phyloP scores from a whole-genome alignment of 306 rosid genomes.

The Crotalaria pallida region DNA sequence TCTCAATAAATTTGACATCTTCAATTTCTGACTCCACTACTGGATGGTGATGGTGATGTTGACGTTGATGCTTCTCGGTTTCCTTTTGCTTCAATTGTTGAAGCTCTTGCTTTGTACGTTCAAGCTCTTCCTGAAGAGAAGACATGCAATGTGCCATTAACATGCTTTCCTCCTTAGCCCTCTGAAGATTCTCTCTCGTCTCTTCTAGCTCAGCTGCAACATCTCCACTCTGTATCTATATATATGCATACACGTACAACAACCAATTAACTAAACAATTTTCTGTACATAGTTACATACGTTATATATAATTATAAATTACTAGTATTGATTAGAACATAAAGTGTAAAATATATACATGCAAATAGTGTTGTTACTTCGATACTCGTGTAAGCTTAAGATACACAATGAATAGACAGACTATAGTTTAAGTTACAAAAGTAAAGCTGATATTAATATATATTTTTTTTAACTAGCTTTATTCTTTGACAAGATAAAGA shows the following conservation, averaged over 20 bases:
- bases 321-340: neutral
- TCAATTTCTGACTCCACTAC: slow-evolving; percentile 41
- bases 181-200: slow-evolving; percentile 62
- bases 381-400: neutral
- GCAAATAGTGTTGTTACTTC: neutral
- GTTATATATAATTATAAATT: neutral
- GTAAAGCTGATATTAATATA: neutral
- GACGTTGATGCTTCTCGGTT: slow-evolving; percentile 34
- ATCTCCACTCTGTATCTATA: slow-evolving; percentile 44
- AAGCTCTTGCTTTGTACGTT: slow-evolving; percentile 64
- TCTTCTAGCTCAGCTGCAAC: slow-evolving; percentile 67
- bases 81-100: slow-evolving; percentile 40
- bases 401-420: neutral
- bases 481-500: slow-evolving; percentile 27
- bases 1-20: slow-evolving; percentile 58
- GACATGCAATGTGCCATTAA: slow-evolving; percentile 65
- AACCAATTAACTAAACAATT: neutral
- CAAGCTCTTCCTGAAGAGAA: slow-evolving; percentile 71
- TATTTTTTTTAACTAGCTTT: slow-evolving; percentile 18
- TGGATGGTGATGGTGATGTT: neutral
- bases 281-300: neutral
- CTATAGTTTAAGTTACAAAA: neutral
- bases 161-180: slow-evolving; percentile 71
- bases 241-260: neutral
- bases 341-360: neutral